Evolutionary conservation across 2,329 filamentous ascomycete species (phyloP).

Genomic region (Decorospora gaudefroyi): DNA sequence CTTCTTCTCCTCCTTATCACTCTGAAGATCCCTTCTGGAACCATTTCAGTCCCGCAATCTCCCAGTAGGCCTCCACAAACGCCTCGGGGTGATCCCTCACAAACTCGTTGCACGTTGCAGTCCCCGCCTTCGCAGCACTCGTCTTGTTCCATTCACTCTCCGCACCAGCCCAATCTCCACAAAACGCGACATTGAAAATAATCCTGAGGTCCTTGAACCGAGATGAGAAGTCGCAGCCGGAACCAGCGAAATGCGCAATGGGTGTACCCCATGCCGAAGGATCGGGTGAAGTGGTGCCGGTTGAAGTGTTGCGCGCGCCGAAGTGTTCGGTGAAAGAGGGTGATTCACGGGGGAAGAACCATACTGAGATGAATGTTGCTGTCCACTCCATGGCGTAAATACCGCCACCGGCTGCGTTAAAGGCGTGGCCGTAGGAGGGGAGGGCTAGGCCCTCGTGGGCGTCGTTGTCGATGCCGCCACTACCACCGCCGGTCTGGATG

Average conservation of each 20-base stretch:
- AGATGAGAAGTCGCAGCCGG: conserved; percentile 52
- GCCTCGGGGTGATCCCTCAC: conserved; percentile 37
- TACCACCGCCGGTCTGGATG: neutral
- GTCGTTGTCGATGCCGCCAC: neutral
- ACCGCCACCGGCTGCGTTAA: conserved; percentile 47
- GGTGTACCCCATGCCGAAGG: conserved; percentile 32
- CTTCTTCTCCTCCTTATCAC: neutral
- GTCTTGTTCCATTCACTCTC: conserved; percentile 62
- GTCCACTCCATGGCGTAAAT: conserved; percentile 51
- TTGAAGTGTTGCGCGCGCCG: neutral
- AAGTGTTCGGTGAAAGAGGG: neutral
- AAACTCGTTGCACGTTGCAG: conserved; percentile 49
- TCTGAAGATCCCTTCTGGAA: conserved; percentile 21
- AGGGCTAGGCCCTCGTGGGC: conserved; percentile 11
- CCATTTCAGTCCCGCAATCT: conserved; percentile 40
- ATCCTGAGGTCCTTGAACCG: conserved; percentile 38
- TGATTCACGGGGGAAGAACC: conserved; percentile 47
- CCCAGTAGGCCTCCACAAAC: conserved; percentile 44
- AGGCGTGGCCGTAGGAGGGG: conserved; percentile 40
- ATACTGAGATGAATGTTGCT: conserved; percentile 47
- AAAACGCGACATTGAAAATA: conserved; percentile 58
- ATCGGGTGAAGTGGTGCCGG: conserved; percentile 18
- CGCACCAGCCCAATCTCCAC: conserved; percentile 59
- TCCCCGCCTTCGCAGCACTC: conserved; percentile 50
- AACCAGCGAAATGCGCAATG: conserved; percentile 48